Percentiles rank a stretch among this genome's conserved stretches.
phyloP scores from a whole-genome alignment of 805 yeast species.

The Jamesozyma jinghongensis region DNA sequence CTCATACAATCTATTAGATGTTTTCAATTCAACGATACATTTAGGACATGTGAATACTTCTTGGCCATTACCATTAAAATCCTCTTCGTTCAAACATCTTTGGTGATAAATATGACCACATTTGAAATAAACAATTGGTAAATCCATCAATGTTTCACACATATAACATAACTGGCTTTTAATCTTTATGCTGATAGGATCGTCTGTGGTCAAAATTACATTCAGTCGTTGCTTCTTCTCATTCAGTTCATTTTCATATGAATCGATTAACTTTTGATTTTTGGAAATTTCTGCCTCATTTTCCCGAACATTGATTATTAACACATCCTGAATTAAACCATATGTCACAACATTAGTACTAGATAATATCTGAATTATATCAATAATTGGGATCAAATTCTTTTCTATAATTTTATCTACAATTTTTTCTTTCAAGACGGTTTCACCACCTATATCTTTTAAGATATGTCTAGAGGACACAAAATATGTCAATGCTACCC shows the following conservation, averaged over 20 bases:
- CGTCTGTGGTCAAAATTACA: constrained; percentile 32
- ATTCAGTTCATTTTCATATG: constrained; percentile 59
- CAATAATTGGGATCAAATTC: constrained; percentile 61
- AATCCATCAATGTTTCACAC: constrained; percentile 57
- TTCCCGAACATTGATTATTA: constrained; percentile 50
- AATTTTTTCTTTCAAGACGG: constrained; percentile 37
- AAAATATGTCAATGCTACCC: constrained; percentile 53
- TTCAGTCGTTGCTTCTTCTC: constrained; percentile 46
- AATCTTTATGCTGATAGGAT: constrained; percentile 36
- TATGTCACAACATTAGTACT: constrained; percentile 54
- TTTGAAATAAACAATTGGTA: constrained; percentile 74
- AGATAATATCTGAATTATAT: constrained; percentile 62
- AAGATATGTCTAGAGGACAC: constrained; percentile 47
- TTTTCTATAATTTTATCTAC: constrained; percentile 44
- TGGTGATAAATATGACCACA: constrained; percentile 86
- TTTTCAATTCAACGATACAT: constrained; percentile 65
- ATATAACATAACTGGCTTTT: constrained; percentile 57
- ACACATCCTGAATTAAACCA: constrained; percentile 61
- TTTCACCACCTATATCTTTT: constrained; percentile 42
- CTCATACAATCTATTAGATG: constrained; percentile 46
- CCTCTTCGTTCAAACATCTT: constrained; percentile 55
- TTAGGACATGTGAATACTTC: constrained; percentile 52
- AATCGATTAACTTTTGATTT: constrained; percentile 53
- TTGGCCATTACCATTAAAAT: constrained; percentile 11
- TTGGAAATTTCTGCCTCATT: constrained; percentile 60